Percentiles rank a stretch among this genome's conserved stretches.
These are phyloP conservation scores for Daucus carota DNA, from an alignment of 129 eudicot species.

Conservation along the genomic window DNA sequence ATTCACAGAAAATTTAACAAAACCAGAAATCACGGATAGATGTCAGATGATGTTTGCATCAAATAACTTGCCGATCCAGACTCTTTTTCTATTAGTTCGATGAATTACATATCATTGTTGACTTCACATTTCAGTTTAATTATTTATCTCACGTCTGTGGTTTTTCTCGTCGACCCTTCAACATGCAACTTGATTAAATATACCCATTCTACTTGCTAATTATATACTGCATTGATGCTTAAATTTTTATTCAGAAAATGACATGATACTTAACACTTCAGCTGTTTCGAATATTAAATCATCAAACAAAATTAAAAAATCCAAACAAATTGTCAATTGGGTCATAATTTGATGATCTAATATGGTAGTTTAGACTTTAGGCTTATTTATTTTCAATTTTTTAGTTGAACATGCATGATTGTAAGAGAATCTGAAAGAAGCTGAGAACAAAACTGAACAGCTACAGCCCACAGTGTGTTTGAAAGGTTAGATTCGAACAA, in stretches of 20 bases:
- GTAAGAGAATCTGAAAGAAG: neutral
- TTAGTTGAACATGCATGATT: neutral
- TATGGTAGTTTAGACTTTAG: neutral
- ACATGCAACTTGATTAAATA: neutral
- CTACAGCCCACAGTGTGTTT: conserved; percentile 2
- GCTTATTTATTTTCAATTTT: neutral
- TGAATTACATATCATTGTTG: neutral
- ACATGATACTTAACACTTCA: neutral
- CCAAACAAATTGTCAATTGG: neutral
- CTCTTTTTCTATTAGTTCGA: too few relatives aligned
- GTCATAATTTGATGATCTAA: neutral
- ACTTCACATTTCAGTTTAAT: neutral
- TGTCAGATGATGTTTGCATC: too few relatives aligned
- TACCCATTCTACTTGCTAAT: neutral
- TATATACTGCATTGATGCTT: too few relatives aligned
- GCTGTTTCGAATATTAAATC: neutral
- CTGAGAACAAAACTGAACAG: neutral
- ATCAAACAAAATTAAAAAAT: neutral
- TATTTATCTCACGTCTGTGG: neutral
- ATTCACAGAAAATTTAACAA: too few relatives aligned
- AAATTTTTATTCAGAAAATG: neutral
- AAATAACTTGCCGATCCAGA: too few relatives aligned
- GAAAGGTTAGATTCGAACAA: conserved; percentile 6
- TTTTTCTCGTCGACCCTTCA: neutral
- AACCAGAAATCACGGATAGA: too few relatives aligned